These are phyloP conservation scores for Suillus clintonianus DNA, from an alignment of 768 basidiomycete species.

Conservation along the genomic window DNA sequence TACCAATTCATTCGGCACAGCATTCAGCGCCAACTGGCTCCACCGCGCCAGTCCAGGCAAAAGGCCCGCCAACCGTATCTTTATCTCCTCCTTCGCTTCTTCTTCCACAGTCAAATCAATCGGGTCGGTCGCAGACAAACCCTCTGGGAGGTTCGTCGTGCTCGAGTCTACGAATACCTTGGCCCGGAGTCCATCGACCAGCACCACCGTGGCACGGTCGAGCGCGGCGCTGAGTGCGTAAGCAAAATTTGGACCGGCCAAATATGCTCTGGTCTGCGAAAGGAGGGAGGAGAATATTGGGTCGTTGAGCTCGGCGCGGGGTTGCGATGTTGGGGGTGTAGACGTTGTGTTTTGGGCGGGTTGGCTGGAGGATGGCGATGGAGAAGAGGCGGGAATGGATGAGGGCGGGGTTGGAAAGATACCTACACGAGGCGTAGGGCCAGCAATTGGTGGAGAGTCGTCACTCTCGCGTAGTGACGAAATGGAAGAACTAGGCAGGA, in stretches of 20 bases:
- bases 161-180: slow-evolving; percentile 55
- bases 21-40: slow-evolving; percentile 68
- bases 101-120: slow-evolving; percentile 14
- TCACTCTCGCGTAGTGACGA: background rate
- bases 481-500: background rate
- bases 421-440: slow-evolving; percentile 9
- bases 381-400: slow-evolving; percentile 26
- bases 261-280: slow-evolving; percentile 62
- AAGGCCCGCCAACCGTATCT: slow-evolving; percentile 74
- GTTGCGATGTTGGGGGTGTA: background rate
- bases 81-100: slow-evolving; percentile 37
- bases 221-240: slow-evolving; percentile 70
- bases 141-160: slow-evolving; percentile 7
- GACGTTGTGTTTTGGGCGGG: slow-evolving; percentile 15
- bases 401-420: slow-evolving; percentile 25
- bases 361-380: slow-evolving; percentile 25
- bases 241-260: slow-evolving; percentile 70
- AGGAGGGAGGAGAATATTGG: slow-evolving; percentile 62
- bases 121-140: slow-evolving; percentile 19
- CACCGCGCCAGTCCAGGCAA: slow-evolving; percentile 80
- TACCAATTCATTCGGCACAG: slow-evolving; percentile 76
- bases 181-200: slow-evolving; percentile 64
- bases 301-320: slow-evolving; percentile 15
- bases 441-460: slow-evolving; percentile 10
- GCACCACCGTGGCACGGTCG: slow-evolving; percentile 63